Percentiles rank a stretch among this genome's conserved stretches.
phyloP scores from a whole-genome alignment of 495 filamentous ascomycete genomes.

The Aspergillus saccharolyticus region DNA sequence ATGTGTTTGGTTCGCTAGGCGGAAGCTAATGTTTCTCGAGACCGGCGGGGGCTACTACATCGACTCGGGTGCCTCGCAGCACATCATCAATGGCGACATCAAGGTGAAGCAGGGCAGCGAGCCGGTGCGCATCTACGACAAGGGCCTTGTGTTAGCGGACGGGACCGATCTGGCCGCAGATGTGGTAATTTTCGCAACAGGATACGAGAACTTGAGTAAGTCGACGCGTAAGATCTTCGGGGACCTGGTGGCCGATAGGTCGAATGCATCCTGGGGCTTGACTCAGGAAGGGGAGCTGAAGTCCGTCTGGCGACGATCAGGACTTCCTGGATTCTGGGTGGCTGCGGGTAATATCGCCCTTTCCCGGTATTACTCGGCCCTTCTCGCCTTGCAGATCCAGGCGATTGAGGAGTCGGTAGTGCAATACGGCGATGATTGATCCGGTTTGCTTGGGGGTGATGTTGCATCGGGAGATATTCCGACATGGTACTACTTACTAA shows the following conservation, averaged over 20 bases:
- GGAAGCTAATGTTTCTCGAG: conserved; percentile 71
- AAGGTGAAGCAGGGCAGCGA: conserved; percentile 68
- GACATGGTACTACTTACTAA: too few species aligned
- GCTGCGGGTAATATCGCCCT: conserved; percentile 77
- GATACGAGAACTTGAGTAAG: conserved; percentile 75
- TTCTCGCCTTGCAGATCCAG: conserved; percentile 75
- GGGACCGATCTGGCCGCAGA: conserved; percentile 66
- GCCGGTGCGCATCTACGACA: conserved; percentile 52
- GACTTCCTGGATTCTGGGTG: conserved; percentile 77
- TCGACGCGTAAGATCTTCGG: conserved; percentile 59
- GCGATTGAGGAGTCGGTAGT: conserved; percentile 51
- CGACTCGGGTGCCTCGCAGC: conserved; percentile 64
- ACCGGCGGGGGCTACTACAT: conserved; percentile 77
- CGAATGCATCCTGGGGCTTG: conserved; percentile 71
- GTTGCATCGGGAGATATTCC: too few species aligned
- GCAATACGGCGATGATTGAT: too few species aligned
- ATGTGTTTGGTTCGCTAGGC: conserved; percentile 57
- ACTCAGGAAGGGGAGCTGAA: conserved; percentile 70
- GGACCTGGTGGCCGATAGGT: conserved; percentile 58
- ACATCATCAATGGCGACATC: conserved; percentile 73
- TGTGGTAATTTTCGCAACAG: conserved; percentile 78
- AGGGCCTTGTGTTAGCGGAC: conserved; percentile 60
- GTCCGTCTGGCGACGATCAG: conserved; percentile 66
- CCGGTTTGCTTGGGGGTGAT: too few species aligned
- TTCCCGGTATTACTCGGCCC: conserved; percentile 63